Percentiles rank a stretch among this genome's conserved stretches.
Evolutionary conservation across 176 grass and related monocot genomes (phyloP).

Genomic region (Olyra latifolia): DNA sequence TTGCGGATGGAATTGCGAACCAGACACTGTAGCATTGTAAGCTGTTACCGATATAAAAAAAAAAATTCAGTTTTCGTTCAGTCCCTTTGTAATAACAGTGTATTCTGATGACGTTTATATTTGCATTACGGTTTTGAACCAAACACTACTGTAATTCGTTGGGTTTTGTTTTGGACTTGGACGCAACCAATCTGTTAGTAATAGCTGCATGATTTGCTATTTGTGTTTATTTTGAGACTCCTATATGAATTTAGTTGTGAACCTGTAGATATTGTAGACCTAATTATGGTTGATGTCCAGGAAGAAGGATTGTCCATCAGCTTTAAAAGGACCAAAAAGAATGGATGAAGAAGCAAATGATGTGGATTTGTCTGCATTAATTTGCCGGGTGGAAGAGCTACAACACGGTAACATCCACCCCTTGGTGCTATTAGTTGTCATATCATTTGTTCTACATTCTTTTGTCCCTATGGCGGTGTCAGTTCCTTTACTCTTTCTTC

Average conservation of each 20-base stretch:
- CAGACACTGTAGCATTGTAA: no score
- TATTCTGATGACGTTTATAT: no score
- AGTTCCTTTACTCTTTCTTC: background rate
- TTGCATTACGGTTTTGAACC: no score
- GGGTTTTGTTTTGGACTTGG: background rate
- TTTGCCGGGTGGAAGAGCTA: constrained; percentile 1
- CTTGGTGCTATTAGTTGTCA: background rate
- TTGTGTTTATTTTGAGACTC: background rate
- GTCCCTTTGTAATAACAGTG: no score
- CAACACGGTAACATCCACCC: constrained; percentile 14
- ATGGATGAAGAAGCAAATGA: constrained; percentile 32
- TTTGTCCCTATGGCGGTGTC: background rate
- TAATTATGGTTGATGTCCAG: background rate
- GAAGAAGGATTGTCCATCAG: background rate
- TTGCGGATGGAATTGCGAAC: no score
- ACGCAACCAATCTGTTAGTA: background rate
- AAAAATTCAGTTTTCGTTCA: no score
- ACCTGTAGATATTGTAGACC: background rate
- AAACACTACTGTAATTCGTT: background rate
- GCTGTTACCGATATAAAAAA: no score
- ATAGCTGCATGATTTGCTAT: background rate
- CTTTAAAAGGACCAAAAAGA: background rate
- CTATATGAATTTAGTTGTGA: background rate
- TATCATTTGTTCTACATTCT: background rate
- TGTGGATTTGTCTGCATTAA: background rate